A percentile compares a stretch with the other conserved stretches of the same genome.
These are phyloP conservation scores for Calonectria naviculata DNA, from an alignment of 2,329 filamentous ascomycete species.

Conservation along the genomic window DNA sequence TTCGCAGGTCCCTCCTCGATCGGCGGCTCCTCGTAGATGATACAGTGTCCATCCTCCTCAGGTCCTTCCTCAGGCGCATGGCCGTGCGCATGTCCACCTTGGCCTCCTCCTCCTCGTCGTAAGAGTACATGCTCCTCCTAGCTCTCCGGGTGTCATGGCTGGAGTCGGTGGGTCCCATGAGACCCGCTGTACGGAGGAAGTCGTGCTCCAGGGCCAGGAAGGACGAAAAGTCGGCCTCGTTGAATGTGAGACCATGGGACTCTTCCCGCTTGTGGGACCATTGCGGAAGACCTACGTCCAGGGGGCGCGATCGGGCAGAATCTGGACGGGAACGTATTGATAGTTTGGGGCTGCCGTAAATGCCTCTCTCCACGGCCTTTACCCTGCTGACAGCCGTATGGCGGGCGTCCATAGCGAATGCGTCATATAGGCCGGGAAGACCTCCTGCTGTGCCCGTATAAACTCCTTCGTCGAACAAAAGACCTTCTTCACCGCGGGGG, in stretches of 20 bases:
- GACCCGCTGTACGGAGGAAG: conserved; percentile 22
- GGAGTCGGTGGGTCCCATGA: conserved; percentile 30
- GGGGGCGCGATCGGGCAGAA: not conserved
- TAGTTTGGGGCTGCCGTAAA: not conserved
- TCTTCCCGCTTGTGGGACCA: conserved; percentile 10
- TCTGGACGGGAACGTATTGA: not conserved
- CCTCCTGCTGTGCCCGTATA: conserved; percentile 36
- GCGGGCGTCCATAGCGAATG: conserved; percentile 21
- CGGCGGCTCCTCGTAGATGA: conserved; percentile 9
- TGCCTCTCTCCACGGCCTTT: not conserved
- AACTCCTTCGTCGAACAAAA: conserved; percentile 40
- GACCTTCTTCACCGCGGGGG: conserved; percentile 33
- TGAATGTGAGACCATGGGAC: conserved; percentile 20
- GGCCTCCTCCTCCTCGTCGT: conserved; percentile 34
- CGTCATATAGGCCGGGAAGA: conserved; percentile 44
- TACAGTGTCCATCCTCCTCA: conserved; percentile 24
- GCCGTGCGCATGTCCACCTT: conserved; percentile 38
- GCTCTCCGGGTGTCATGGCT: conserved; percentile 27
- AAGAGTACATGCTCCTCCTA: conserved; percentile 34
- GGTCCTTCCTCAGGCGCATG: conserved; percentile 32
- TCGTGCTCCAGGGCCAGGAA: conserved; percentile 30
- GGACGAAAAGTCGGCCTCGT: conserved; percentile 30
- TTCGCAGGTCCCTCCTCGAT: not conserved
- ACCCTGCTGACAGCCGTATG: not conserved
- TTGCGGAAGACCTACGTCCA: not conserved